Evolutionary conservation across 2,329 filamentous ascomycete species (phyloP).

Genomic region (Talaromyces sp.): DNA sequence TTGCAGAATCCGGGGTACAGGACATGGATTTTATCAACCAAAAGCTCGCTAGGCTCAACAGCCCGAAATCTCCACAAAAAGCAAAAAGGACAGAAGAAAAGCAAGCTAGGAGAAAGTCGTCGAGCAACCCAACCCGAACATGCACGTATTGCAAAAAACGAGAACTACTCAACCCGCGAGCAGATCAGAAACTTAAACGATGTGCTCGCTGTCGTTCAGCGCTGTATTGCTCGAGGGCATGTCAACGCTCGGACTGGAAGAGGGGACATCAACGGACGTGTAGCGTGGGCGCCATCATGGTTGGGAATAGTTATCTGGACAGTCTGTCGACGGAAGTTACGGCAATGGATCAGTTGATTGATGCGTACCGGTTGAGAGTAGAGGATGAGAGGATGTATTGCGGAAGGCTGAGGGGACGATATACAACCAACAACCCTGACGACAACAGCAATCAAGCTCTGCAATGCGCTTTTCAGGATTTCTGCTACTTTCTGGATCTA

Average conservation of each 20-base stretch:
- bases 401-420: constrained; percentile 23
- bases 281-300: constrained; percentile 23
- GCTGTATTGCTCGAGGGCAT: constrained; percentile 49
- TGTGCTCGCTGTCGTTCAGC: constrained; percentile 48
- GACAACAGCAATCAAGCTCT: not conserved
- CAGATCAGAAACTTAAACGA: constrained; percentile 21
- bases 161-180: constrained; percentile 6
- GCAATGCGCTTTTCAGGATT: constrained; percentile 24
- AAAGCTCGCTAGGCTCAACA: constrained; percentile 14
- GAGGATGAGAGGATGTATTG: constrained; percentile 24
- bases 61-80: not conserved
- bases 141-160: constrained; percentile 18
- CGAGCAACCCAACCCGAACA: constrained; percentile 1
- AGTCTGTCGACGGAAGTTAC: constrained; percentile 23
- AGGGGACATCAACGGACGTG: constrained; percentile 26
- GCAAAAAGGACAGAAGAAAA: not conserved
- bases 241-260: constrained; percentile 28
- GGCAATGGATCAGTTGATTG: constrained; percentile 26
- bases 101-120: not conserved
- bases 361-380: constrained; percentile 30
- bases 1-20: not conserved
- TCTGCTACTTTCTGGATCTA: constrained; percentile 27
- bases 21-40: constrained; percentile 16
- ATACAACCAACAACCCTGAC: constrained; percentile 18
- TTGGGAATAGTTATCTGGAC: constrained; percentile 22